Evolutionary conservation across 768 basidiomycete genomes (phyloP).

Genomic region (Amanita polypyramis): DNA sequence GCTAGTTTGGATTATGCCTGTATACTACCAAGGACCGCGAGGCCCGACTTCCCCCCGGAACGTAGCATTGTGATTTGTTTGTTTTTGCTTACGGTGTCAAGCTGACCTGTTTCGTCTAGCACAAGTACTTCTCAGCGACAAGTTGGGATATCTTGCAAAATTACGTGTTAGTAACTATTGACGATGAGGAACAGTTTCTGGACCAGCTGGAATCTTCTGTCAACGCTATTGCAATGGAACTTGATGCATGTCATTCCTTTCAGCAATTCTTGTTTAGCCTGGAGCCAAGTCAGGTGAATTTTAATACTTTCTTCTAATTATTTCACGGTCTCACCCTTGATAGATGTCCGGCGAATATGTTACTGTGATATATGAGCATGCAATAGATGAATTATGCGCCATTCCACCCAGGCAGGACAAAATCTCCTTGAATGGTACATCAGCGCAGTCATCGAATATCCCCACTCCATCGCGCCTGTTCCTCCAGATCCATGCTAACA

Average conservation of each 20-base stretch:
- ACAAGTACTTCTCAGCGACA: constrained; percentile 2
- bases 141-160: constrained; percentile 7
- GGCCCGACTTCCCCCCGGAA: background rate
- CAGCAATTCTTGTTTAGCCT: constrained; percentile 5
- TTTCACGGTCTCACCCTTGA: background rate
- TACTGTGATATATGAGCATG: constrained; percentile 3
- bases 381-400: constrained; percentile 1
- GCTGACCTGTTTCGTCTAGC: background rate
- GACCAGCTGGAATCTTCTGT: constrained; percentile 2
- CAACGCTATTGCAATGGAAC: constrained; percentile 5
- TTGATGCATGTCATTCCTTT: constrained; percentile 3
- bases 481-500: constrained; percentile 1
- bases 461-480: background rate
- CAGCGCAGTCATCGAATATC: background rate
- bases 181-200: background rate
- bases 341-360: constrained; percentile 2
- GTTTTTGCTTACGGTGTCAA: background rate
- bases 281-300: background rate
- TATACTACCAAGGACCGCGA: constrained; percentile 6
- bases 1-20: constrained; percentile 6
- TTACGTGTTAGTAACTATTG: background rate
- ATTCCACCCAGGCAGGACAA: constrained; percentile 1
- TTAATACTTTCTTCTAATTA: background rate
- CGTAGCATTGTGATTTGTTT: background rate
- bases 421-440: background rate